phyloP scores from a whole-genome alignment of 192 early-diverging fungal species.

The Gonapodya sp. region DNA sequence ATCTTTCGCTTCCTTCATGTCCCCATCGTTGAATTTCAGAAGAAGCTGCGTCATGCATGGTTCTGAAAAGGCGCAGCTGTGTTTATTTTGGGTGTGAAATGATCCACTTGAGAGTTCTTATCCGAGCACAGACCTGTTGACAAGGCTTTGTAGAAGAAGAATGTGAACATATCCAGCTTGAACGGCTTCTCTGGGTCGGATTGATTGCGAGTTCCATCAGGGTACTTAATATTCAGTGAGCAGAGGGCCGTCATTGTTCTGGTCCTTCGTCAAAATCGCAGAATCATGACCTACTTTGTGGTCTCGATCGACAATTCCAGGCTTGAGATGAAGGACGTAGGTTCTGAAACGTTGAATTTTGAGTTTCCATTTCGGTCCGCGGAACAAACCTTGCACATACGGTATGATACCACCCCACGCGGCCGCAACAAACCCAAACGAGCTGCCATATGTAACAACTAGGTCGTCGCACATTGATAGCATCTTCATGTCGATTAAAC shows the following conservation, averaged over 20 bases:
- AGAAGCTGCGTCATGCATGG: neutral
- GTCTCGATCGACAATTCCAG: neutral
- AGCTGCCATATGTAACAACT: neutral
- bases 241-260: too few relatives aligned
- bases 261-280: neutral
- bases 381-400: neutral
- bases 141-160: neutral
- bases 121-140: neutral
- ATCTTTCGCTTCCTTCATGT: neutral
- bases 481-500: neutral
- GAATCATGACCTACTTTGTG: neutral
- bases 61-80: too few relatives aligned
- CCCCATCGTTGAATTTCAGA: neutral
- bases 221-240: neutral
- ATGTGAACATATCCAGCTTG: neutral
- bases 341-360: neutral
- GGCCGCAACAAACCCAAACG: neutral
- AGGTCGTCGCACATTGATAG: neutral
- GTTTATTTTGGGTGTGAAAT: neutral
- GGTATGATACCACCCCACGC: neutral
- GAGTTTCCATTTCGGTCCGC: neutral
- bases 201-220: neutral
- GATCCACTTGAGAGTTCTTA: neutral
- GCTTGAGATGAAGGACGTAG: neutral
- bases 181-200: neutral